Evolutionary conservation across 1,139 yeast species (phyloP).

Genomic region (Yamadazyma jaroonii): DNA sequence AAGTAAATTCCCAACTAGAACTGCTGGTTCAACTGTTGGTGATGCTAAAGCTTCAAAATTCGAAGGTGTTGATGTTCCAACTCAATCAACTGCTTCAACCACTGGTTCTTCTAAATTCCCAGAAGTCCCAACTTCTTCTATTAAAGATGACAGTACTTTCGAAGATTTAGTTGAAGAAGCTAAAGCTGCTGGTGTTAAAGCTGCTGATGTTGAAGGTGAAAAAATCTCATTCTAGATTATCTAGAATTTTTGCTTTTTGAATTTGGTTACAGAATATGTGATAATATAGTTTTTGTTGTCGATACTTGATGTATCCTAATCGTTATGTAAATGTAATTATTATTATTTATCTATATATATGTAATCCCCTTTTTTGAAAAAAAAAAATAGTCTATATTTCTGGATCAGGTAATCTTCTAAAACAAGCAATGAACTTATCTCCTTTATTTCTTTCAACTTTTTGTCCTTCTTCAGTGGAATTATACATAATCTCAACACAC

Average conservation of each 20-base stretch:
- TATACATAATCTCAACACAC: constrained; percentile 84
- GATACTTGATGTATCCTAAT: constrained; percentile 2
- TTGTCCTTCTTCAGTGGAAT: constrained; percentile 96
- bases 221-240: constrained; percentile 3
- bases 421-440: constrained; percentile 84
- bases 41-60: constrained; percentile 27
- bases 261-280: not conserved
- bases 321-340: constrained; percentile 3
- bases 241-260: not conserved
- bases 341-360: constrained; percentile 6
- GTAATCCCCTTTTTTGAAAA: not conserved
- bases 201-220: constrained; percentile 1
- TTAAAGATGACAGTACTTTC: constrained; percentile 28
- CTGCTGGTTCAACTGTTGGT: constrained; percentile 71
- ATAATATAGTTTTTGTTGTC: not conserved
- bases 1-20: constrained; percentile 64
- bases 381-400: no score
- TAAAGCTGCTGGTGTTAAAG: constrained; percentile 11
- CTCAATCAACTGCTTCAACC: constrained; percentile 19
- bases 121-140: constrained; percentile 35
- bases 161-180: constrained; percentile 26
- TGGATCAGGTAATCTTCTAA: constrained; percentile 68
- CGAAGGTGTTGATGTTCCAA: constrained; percentile 10
- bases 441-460: constrained; percentile 92
- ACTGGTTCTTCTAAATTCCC: constrained; percentile 44